Percentiles rank a stretch among this genome's conserved stretches.
phyloP scores from a whole-genome alignment of 2,329 filamentous ascomycete genomes.

The Xylariomycetidae sp. region DNA sequence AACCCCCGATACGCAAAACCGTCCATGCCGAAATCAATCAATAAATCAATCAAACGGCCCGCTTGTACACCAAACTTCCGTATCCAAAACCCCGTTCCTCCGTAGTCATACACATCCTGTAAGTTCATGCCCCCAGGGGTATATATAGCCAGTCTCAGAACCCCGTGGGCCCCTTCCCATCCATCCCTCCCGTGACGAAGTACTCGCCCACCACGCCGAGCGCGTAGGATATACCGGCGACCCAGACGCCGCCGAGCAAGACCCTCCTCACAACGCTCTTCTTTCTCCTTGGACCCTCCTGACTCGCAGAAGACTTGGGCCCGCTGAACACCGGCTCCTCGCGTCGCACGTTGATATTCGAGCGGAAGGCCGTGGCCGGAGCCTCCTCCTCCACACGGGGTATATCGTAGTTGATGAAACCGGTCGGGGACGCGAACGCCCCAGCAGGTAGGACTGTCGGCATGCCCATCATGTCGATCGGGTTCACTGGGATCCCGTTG shows the following conservation, averaged over 20 bases:
- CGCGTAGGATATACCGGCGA: conserved; percentile 51
- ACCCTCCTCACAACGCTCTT: conserved; percentile 41
- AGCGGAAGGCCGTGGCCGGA: conserved; percentile 30
- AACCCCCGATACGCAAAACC: too few relatives aligned
- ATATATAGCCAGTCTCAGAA: too few relatives aligned
- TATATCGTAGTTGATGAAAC: conserved; percentile 56
- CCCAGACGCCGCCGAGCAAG: conserved; percentile 46
- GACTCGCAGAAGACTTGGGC: conserved; percentile 22
- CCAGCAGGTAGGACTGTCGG: conserved; percentile 38
- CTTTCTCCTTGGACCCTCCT: conserved; percentile 14
- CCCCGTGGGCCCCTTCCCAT: conserved; percentile 33
- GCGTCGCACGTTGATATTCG: conserved; percentile 37
- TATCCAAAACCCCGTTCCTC: too few relatives aligned
- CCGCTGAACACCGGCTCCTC: conserved; percentile 44
- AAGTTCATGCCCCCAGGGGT: too few relatives aligned
- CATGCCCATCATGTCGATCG: conserved; percentile 50
- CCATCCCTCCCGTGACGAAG: conserved; percentile 41
- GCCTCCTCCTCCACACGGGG: conserved; percentile 25
- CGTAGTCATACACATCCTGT: too few relatives aligned
- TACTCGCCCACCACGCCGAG: conserved; percentile 54
- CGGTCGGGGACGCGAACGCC: conserved; percentile 58
- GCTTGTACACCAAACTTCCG: too few relatives aligned
- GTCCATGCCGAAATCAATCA: too few relatives aligned
- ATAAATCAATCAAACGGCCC: too few relatives aligned
- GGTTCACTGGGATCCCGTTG: conserved; percentile 38